Base-by-base conservation (phyloP, 768 basidiomycete species). In the Sutorius australiensis region DNA sequence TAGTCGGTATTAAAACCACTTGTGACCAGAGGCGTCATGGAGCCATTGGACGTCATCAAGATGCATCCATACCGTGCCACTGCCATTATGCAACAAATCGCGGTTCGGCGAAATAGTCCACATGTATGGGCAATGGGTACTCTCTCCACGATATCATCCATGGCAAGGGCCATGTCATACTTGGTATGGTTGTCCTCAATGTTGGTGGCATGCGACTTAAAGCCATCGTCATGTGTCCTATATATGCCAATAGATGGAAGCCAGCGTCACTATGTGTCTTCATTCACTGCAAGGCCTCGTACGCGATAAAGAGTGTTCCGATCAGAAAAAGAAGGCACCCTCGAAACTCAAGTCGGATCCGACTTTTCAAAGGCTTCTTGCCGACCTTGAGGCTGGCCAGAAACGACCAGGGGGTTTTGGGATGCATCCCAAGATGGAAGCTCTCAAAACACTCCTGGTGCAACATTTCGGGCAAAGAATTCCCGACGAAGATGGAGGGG, bases 381-480 rank as follows among this genome's bases (percentile, higher is more conserved):
- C 73, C 33, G 87, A 90, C 64, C 75, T 95, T 16, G 82, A 89
- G 48, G 63, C 62, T n/a, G 80, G 84, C 63, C 73, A 73, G 48
- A 72, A 71, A 27, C 67, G 70, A 9, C 57, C 62, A 10, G 62
- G 59, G 5, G 85, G 84, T 5, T 83, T 86, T 61, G 67, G 76
- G 1, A 66, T 79, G 48, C 95, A 99, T 70, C 95, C 95, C 4
- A 99, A 99, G 75, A 87, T 98, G 83, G 92, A 92, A 43, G 85
- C 79, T 53, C 77, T 95, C 11, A 84, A 84, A 52, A 73, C 75
- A 3, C 73, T 98, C 28, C 73, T 92, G 6, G 70, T 95, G 16
- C 81, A 90, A 40, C 89, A 97, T 68, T 97, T 98, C 64, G 68
- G 68, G 31, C 58, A 58, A 48, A 52, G 54, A 45, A 59, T 66